Conservation (phyloP, 2,329 filamentous ascomycete genomes). For the Calonectria pseudoreteaudii region DNA sequence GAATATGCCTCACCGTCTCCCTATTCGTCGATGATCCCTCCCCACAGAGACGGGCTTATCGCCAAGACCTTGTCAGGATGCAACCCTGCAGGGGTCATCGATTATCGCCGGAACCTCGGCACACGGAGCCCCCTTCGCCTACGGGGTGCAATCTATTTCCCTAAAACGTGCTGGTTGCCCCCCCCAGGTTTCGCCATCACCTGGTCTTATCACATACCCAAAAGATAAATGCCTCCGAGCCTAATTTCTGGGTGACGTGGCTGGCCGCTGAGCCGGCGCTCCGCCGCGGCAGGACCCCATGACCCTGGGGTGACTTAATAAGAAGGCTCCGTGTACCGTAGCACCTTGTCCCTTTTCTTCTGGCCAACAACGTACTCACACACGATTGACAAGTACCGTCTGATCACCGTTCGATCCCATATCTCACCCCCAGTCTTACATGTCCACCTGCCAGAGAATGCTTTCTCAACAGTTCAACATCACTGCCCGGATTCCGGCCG, state of each 20-base stretch:
- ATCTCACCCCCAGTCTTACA: background rate
- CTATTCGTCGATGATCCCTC: background rate
- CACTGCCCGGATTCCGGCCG: constrained; percentile 11
- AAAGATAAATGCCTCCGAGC: background rate
- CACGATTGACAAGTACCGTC: background rate
- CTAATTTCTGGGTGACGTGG: background rate
- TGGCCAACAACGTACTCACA: background rate
- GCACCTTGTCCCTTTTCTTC: background rate
- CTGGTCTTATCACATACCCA: background rate
- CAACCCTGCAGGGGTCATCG: background rate
- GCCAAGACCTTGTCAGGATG: background rate
- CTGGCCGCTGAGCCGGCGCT: background rate
- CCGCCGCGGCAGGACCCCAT: background rate
- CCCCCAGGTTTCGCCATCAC: background rate
- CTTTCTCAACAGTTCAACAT: constrained; percentile 25
- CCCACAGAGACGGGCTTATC: background rate
- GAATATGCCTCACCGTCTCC: background rate
- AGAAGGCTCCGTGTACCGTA: background rate
- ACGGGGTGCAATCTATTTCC: background rate
- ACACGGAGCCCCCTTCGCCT: background rate
- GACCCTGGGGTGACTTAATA: background rate
- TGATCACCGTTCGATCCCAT: background rate
- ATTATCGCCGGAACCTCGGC: constrained; percentile 2
- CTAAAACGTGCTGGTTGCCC: background rate
- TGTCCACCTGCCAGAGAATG: constrained; percentile 28